Evolutionary conservation across 2,329 filamentous ascomycete species (phyloP).

Genomic region (Nigrograna mackinnonii): DNA sequence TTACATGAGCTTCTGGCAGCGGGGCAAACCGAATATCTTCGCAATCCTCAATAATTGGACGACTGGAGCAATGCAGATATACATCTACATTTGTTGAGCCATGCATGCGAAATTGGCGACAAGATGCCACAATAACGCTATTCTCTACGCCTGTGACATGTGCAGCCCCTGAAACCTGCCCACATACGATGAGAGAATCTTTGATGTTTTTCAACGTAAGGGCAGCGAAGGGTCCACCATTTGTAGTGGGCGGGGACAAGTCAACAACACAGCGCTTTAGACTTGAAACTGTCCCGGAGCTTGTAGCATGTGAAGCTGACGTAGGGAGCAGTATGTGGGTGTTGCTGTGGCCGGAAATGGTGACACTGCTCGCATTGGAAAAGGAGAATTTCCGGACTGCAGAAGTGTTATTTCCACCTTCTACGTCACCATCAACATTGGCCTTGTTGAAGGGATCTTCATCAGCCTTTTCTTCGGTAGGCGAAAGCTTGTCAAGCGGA

Average conservation of each 20-base stretch:
- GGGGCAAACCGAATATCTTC: slow-evolving; percentile 76
- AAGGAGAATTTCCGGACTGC: slow-evolving; percentile 55
- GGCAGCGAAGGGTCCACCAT: slow-evolving; percentile 64
- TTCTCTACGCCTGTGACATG: slow-evolving; percentile 78
- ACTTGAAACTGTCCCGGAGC: slow-evolving; percentile 73
- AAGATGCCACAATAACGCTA: slow-evolving; percentile 72
- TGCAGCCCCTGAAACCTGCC: slow-evolving; percentile 76
- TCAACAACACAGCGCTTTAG: slow-evolving; percentile 76
- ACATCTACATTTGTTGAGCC: slow-evolving; percentile 80
- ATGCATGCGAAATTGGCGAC: slow-evolving; percentile 92
- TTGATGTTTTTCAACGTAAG: slow-evolving; percentile 71
- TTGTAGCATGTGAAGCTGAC: slow-evolving; percentile 70
- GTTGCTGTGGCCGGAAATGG: slow-evolving; percentile 68
- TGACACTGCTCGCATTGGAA: slow-evolving; percentile 60
- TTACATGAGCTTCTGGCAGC: slow-evolving; percentile 70
- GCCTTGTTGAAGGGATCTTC: slow-evolving; percentile 7
- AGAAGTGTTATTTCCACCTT: slow-evolving; percentile 14
- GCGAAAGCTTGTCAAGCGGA: slow-evolving; percentile 36
- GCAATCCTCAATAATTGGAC: slow-evolving; percentile 95
- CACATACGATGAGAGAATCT: slow-evolving; percentile 74
- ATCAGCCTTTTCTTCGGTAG: slow-evolving; percentile 32
- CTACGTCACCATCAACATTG: slow-evolving; percentile 4
- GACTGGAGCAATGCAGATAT: slow-evolving; percentile 79
- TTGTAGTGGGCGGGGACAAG: slow-evolving; percentile 67
- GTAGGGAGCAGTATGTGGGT: slow-evolving; percentile 77